Conservation (phyloP, 768 basidiomycete species). For the Lentinula guzmanii region DNA sequence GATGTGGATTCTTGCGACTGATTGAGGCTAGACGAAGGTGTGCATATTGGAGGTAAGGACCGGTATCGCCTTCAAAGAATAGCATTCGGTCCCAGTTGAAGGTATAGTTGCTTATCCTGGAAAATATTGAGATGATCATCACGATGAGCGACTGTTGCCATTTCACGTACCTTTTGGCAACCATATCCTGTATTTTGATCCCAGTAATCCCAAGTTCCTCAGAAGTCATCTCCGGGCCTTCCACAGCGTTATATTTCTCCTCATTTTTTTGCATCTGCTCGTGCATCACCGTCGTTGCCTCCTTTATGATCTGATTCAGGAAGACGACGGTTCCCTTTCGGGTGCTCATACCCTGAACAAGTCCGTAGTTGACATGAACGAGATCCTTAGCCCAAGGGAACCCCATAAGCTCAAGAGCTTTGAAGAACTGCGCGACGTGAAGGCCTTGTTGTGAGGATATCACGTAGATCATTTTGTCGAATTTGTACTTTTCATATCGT, state of each 20-base stretch:
- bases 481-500: slow-evolving; percentile 62
- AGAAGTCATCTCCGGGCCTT: slow-evolving; percentile 56
- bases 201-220: slow-evolving; percentile 67
- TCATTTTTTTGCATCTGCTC: slow-evolving; percentile 41
- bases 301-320: slow-evolving; percentile 55
- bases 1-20: slow-evolving; percentile 28
- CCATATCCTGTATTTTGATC: slow-evolving; percentile 37
- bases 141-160: background rate
- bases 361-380: slow-evolving; percentile 64
- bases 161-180: slow-evolving; percentile 1
- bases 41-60: slow-evolving; percentile 47
- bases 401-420: slow-evolving; percentile 52
- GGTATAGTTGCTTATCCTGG: slow-evolving; percentile 26
- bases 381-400: slow-evolving; percentile 57
- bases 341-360: slow-evolving; percentile 54
- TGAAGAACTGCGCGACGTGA: slow-evolving; percentile 8
- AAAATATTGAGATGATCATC: background rate
- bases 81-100: slow-evolving; percentile 43
- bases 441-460: slow-evolving; percentile 19
- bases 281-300: slow-evolving; percentile 57
- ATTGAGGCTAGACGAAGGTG: slow-evolving; percentile 46
- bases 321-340: slow-evolving; percentile 70
- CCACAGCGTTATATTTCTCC: slow-evolving; percentile 61
- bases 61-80: slow-evolving; percentile 45
- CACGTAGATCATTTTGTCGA: slow-evolving; percentile 58